A percentile compares a stretch with the other conserved stretches of the same genome.
These are phyloP conservation scores for Scedosporium apiospermum DNA, from an alignment of 2,329 filamentous ascomycete species.

Conservation along the genomic window DNA sequence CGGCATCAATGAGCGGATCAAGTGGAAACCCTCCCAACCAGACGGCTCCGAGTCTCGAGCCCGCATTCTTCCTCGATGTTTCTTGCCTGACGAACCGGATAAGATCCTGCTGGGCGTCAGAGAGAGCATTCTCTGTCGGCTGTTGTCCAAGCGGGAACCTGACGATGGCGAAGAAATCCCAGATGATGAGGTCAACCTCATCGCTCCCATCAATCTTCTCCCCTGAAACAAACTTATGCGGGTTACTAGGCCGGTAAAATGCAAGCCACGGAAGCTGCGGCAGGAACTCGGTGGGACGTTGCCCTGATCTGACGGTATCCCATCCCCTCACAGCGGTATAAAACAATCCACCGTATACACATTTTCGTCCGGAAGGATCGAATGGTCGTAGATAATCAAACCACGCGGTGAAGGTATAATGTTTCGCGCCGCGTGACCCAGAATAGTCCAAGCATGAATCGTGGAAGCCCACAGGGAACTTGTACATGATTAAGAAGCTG, in stretches of 20 bases:
- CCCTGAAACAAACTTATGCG: slow-evolving; percentile 15
- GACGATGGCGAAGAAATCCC: slow-evolving; percentile 31
- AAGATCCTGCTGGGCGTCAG: slow-evolving; percentile 34
- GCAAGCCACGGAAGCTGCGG: slow-evolving; percentile 41
- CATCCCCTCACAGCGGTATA: slow-evolving; percentile 34
- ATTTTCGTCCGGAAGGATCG: background rate
- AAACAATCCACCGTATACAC: slow-evolving; percentile 30
- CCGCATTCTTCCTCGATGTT: slow-evolving; percentile 19
- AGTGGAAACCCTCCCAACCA: slow-evolving; percentile 33
- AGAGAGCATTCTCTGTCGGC: slow-evolving; percentile 25
- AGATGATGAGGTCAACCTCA: slow-evolving; percentile 41
- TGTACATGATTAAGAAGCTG: background rate
- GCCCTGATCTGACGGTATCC: slow-evolving; percentile 15
- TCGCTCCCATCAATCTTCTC: slow-evolving; percentile 15
- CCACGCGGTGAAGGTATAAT: slow-evolving; percentile 21
- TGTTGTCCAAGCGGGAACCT: slow-evolving; percentile 13
- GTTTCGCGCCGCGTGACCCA: background rate
- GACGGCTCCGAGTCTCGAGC: slow-evolving; percentile 26
- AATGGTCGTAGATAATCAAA: slow-evolving; percentile 7
- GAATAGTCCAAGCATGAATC: background rate
- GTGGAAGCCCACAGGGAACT: background rate
- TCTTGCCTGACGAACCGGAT: slow-evolving; percentile 26
- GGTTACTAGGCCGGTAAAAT: slow-evolving; percentile 33
- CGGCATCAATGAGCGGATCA: background rate
- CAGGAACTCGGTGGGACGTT: slow-evolving; percentile 8